phyloP scores from a whole-genome alignment of 805 yeast species.

The Pichia rugopelliculosa region DNA sequence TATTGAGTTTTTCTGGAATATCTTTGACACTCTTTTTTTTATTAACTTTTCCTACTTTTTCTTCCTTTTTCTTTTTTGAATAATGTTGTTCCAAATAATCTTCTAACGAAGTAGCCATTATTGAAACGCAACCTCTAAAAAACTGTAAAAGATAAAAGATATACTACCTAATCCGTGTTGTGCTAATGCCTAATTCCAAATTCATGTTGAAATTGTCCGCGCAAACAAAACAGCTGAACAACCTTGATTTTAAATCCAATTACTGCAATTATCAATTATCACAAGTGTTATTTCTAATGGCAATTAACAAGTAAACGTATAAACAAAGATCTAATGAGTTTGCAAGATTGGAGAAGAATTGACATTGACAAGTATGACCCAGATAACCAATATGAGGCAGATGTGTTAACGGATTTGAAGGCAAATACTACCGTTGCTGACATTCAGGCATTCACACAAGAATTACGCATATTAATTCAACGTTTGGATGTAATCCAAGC shows the following conservation, averaged over 20 bases:
- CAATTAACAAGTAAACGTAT: not conserved
- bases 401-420: constrained; percentile 27
- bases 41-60: not conserved
- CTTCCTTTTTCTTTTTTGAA: not conserved
- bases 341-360: constrained; percentile 88
- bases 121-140: not conserved
- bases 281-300: not conserved
- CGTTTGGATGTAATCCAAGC: constrained; percentile 71
- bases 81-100: not conserved
- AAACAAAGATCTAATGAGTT: constrained; percentile 14
- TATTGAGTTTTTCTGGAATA: not conserved
- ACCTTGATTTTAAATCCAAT: no score
- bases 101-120: not conserved
- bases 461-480: constrained; percentile 55
- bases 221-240: no score
- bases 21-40: not conserved
- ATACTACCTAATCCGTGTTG: not conserved
- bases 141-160: not conserved
- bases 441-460: constrained; percentile 45
- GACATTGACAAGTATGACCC: constrained; percentile 90
- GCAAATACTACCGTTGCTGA: constrained; percentile 46
- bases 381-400: constrained; percentile 42
- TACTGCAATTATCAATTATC: no score
- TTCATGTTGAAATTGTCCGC: not conserved
- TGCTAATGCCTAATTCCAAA: not conserved